These are phyloP conservation scores for Arthrocladium fulminans DNA, from an alignment of 2,329 filamentous ascomycete species.

Conservation along the genomic window DNA sequence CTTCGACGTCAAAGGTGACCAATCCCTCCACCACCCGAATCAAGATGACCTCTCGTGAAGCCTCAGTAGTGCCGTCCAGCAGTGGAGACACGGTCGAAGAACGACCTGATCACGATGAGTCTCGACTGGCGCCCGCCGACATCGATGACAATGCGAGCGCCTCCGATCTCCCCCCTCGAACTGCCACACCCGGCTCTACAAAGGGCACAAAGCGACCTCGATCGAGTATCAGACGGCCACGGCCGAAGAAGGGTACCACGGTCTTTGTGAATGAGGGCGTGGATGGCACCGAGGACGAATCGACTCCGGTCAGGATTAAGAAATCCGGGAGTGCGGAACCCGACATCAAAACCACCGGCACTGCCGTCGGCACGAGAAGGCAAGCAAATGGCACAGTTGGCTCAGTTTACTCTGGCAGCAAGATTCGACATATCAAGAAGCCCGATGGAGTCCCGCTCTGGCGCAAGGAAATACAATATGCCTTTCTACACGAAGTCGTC, in stretches of 20 bases:
- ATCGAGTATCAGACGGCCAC: slow-evolving; percentile 10
- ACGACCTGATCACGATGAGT: slow-evolving; percentile 11
- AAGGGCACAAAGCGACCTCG: slow-evolving; percentile 7
- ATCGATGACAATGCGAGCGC: slow-evolving; percentile 11
- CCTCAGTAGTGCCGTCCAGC: slow-evolving; percentile 18
- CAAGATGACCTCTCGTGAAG: slow-evolving; percentile 20
- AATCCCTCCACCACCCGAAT: neutral
- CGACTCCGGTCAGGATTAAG: slow-evolving; percentile 15
- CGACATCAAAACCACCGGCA: slow-evolving; percentile 17
- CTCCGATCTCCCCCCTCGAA: slow-evolving; percentile 3
- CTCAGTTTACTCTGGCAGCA: slow-evolving; percentile 59
- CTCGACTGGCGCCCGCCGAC: slow-evolving; percentile 16
- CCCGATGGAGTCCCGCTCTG: slow-evolving; percentile 58
- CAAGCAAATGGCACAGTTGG: slow-evolving; percentile 58
- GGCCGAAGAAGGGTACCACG: slow-evolving; percentile 16
- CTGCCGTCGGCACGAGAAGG: slow-evolving; percentile 44
- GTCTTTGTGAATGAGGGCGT: slow-evolving; percentile 20
- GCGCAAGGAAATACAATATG: slow-evolving; percentile 59
- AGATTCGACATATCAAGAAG: slow-evolving; percentile 59
- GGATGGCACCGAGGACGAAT: slow-evolving; percentile 22
- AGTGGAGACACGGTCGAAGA: slow-evolving; percentile 20
- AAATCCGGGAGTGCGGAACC: slow-evolving; percentile 18
- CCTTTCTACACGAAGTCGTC: slow-evolving; percentile 55
- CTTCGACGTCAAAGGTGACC: neutral
- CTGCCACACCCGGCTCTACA: slow-evolving; percentile 4